Conservation (phyloP, 352 stramenopile species). For the Globisporangium mamillatum region DNA sequence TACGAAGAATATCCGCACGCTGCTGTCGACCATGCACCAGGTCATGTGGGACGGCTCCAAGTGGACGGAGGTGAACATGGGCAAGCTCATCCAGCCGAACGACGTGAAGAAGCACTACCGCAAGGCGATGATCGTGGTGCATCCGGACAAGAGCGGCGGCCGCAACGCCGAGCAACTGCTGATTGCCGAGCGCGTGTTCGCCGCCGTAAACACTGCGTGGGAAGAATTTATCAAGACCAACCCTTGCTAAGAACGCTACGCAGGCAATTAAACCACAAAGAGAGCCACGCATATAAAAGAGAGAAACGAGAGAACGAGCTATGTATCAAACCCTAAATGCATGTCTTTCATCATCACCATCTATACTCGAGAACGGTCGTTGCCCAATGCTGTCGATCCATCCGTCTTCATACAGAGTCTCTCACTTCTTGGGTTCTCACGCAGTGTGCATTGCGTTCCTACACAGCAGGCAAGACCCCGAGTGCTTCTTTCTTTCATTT, state of each 20-base stretch:
- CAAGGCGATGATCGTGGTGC: slow-evolving; percentile 91
- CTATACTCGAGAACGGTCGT: slow-evolving; percentile 17
- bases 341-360: slow-evolving; percentile 20
- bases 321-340: slow-evolving; percentile 24
- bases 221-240: slow-evolving; percentile 83
- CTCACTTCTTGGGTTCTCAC: neutral
- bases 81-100: slow-evolving; percentile 86
- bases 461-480: neutral
- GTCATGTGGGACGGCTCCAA: slow-evolving; percentile 90
- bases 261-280: neutral
- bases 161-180: slow-evolving; percentile 85
- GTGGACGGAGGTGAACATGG: slow-evolving; percentile 89
- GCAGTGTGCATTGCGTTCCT: neutral
- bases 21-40: slow-evolving; percentile 90
- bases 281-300: neutral
- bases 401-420: neutral
- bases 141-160: slow-evolving; percentile 88
- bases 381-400: neutral
- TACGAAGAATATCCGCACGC: slow-evolving; percentile 89
- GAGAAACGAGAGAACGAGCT: neutral
- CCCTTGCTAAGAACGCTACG: slow-evolving; percentile 36
- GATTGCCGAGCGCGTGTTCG: slow-evolving; percentile 90
- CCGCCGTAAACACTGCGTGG: slow-evolving; percentile 88
- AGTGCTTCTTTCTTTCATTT: neutral
- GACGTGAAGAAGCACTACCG: slow-evolving; percentile 92